A percentile compares a stretch with the other conserved stretches of the same genome.
Conservation (phyloP, 1,284 basidiomycete species). For the Leccinum pachyderme region DNA sequence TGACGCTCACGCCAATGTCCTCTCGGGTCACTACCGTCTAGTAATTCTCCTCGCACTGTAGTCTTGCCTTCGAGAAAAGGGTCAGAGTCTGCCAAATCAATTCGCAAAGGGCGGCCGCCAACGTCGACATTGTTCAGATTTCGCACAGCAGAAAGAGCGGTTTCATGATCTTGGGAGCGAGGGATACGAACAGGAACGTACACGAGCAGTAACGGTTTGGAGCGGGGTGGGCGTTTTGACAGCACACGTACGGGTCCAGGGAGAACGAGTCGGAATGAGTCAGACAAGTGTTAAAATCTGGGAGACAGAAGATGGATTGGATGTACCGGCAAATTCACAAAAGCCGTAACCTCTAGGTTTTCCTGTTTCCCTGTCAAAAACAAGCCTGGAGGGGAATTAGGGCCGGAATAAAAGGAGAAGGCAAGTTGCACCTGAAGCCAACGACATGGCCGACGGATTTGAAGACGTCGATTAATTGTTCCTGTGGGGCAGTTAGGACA, state of each 20-base stretch:
- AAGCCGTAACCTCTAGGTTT: constrained; percentile 98
- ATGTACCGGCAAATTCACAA: constrained; percentile 92
- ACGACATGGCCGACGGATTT: constrained; percentile 84
- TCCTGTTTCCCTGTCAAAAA: constrained; percentile 94
- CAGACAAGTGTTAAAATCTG: constrained; percentile 35
- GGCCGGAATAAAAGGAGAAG: background rate
- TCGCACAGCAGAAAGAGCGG: constrained; percentile 76
- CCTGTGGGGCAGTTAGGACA: constrained; percentile 40
- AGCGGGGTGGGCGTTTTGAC: constrained; percentile 8
- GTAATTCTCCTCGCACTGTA: constrained; percentile 49
- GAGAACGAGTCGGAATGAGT: constrained; percentile 34
- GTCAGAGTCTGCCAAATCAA: constrained; percentile 71
- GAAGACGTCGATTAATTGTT: constrained; percentile 82
- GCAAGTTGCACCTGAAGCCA: constrained; percentile 66
- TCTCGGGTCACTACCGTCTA: constrained; percentile 47
- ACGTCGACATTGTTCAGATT: constrained; percentile 84
- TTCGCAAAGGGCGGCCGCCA: constrained; percentile 79
- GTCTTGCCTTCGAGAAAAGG: constrained; percentile 63
- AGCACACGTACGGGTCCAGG: constrained; percentile 6
- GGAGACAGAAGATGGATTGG: constrained; percentile 35
- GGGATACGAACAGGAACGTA: constrained; percentile 11
- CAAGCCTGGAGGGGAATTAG: constrained; percentile 57
- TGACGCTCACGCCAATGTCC: constrained; percentile 54
- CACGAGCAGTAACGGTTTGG: constrained; percentile 15
- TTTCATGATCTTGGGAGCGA: constrained; percentile 78